These are phyloP conservation scores for Suillus spraguei DNA, from an alignment of 768 basidiomycete genomes.

Conservation along the genomic window DNA sequence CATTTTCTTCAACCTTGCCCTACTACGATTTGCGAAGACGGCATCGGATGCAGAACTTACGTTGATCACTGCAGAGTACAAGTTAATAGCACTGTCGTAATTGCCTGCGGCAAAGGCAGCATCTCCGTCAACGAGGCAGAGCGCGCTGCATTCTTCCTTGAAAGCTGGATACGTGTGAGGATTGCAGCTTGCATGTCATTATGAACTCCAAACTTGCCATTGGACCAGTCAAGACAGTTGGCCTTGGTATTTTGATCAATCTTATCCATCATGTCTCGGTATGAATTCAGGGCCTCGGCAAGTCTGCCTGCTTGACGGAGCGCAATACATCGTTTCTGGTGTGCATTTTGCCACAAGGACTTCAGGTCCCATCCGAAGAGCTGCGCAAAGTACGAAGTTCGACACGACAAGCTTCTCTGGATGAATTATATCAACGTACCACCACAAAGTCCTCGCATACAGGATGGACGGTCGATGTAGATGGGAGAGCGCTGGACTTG, in stretches of 20 bases:
- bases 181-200: too few species aligned
- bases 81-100: conserved; percentile 17
- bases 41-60: conserved; percentile 6
- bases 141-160: not conserved
- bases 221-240: not conserved
- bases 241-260: not conserved
- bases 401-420: not conserved
- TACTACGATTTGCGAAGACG: conserved; percentile 20
- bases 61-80: conserved; percentile 19
- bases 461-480: not conserved
- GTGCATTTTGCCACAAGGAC: not conserved
- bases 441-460: not conserved
- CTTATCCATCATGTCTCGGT: not conserved
- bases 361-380: not conserved
- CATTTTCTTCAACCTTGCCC: conserved; percentile 8
- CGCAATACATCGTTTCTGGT: not conserved
- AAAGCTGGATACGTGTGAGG: not conserved
- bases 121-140: not conserved
- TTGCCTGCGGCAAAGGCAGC: not conserved
- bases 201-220: too few species aligned
- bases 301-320: not conserved
- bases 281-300: not conserved
- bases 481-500: not conserved
- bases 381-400: not conserved
- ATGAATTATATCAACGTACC: not conserved